Conservation (phyloP, 2,329 filamentous ascomycete genomes). For the Aspergillus vadensis region DNA sequence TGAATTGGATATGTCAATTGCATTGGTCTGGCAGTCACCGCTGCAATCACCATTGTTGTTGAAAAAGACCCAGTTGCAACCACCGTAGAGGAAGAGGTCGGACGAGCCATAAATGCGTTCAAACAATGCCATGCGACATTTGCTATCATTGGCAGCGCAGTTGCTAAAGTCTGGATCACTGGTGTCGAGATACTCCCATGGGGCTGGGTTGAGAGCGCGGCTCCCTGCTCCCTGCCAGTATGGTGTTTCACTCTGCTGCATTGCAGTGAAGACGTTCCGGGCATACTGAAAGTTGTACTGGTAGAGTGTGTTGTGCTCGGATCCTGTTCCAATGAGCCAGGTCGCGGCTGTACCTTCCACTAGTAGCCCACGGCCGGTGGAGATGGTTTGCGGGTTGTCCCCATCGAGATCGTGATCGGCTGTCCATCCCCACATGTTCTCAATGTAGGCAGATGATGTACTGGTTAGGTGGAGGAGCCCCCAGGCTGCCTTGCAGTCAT, state of each 20-base stretch:
- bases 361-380: conserved; percentile 44
- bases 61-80: conserved; percentile 45
- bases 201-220: conserved; percentile 20
- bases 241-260: conserved; percentile 37
- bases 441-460: conserved; percentile 53
- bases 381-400: conserved; percentile 30
- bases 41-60: conserved; percentile 35
- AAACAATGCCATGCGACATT: conserved; percentile 42
- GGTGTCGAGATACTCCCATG: conserved; percentile 26
- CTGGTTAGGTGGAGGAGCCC: conserved; percentile 53
- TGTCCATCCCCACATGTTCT: conserved; percentile 56
- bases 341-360: conserved; percentile 45
- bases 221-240: conserved; percentile 36
- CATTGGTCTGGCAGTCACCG: conserved; percentile 44
- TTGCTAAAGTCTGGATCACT: conserved; percentile 33
- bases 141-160: conserved; percentile 30
- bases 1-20: conserved; percentile 31
- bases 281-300: conserved; percentile 51
- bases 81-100: conserved; percentile 42
- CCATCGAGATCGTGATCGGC: conserved; percentile 54
- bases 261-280: conserved; percentile 44
- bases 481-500: conserved; percentile 51
- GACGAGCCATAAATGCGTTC: conserved; percentile 32
- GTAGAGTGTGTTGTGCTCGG: conserved; percentile 53
- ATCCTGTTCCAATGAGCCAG: conserved; percentile 50